Evolutionary conservation across 352 stramenopile genomes (phyloP).

Genomic region (Pythium monospermum): DNA sequence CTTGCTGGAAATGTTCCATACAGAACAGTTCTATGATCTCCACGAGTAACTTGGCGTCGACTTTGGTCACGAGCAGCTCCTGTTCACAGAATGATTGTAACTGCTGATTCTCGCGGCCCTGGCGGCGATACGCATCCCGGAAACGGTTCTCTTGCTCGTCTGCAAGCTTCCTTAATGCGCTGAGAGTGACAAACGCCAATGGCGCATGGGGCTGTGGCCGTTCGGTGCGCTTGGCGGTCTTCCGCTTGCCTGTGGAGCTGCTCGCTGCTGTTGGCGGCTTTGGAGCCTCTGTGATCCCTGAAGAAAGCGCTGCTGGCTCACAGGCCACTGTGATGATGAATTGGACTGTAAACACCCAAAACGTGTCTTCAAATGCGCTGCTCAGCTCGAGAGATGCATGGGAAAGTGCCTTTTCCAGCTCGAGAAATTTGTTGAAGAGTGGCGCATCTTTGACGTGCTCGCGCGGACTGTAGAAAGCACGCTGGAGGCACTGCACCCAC

Average conservation of each 20-base stretch:
- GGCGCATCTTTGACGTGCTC: slow-evolving; percentile 8
- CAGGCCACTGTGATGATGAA: slow-evolving; percentile 32
- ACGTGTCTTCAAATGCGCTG: background rate
- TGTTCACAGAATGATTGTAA: slow-evolving; percentile 30
- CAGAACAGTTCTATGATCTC: slow-evolving; percentile 56
- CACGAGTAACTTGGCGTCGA: slow-evolving; percentile 51
- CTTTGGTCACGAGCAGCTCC: slow-evolving; percentile 7
- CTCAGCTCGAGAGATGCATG: slow-evolving; percentile 21
- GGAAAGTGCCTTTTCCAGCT: slow-evolving; percentile 33
- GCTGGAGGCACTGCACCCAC: slow-evolving; percentile 18
- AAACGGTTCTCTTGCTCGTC: background rate
- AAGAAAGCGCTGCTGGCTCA: slow-evolving; percentile 16
- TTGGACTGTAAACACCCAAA: slow-evolving; percentile 40
- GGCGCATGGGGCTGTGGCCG: slow-evolving; percentile 36
- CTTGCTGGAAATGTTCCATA: slow-evolving; percentile 26
- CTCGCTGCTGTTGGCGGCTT: background rate
- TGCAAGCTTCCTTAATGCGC: slow-evolving; percentile 37
- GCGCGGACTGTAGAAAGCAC: slow-evolving; percentile 21
- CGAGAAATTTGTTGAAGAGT: slow-evolving; percentile 44
- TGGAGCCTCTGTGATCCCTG: background rate
- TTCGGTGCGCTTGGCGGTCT: slow-evolving; percentile 4
- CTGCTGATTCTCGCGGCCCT: slow-evolving; percentile 24
- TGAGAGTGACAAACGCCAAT: slow-evolving; percentile 49
- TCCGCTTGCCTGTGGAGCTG: slow-evolving; percentile 29
- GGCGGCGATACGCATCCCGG: slow-evolving; percentile 2